Base-by-base conservation (phyloP, 495 filamentous ascomycete genomes). In the Daldinia caldariorum region DNA sequence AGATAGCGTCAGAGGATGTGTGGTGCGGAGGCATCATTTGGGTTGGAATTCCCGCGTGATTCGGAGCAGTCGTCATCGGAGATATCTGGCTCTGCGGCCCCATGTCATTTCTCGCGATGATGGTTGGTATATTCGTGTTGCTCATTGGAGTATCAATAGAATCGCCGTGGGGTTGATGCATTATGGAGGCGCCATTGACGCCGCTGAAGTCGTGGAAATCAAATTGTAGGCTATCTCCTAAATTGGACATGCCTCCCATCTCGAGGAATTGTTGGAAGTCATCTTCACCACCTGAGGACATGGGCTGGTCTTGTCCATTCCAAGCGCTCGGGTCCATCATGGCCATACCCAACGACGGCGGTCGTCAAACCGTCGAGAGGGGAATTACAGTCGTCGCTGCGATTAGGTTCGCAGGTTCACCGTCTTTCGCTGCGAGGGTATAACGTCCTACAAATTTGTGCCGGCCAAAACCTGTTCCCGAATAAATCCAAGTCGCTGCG, bases 231-330 rank as follows among this genome's bases (percentile, higher is more conserved):
- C 75, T 70, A 16, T 85, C 83, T 54, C 70, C 72, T 59, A 85
- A 58, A 63, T 75, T 80, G 29, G 77, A 80, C 79, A 86, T 83
- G 73, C 74, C 74, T 47, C 75, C 79, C 75, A 87, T 84, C 67
- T 88, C 83, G 37, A 88, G 76, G 65, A 84, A 87, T 62, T 86
- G 85, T 58, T 85, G 81, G 61, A 87, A 87, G 49, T 85, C 85
- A 76, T 86, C 84, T 14, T 86, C 82, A 38, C 77, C 57, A 6
- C 77, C 61, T 1, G 80, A 77, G 58, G 83, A 76, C 59, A 84
- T 77, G 34, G 78, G 74, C 61, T 84, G 82, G 41, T 85, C 83
- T 66, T 82, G 77, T 37, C 81, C 79, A 58, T 78, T 79, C 85
- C 85, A 88, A 56, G 73, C 70, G 34, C 74, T 73, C 32, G 83